phyloP scores from a whole-genome alignment of 129 eudicot species.

The Flaveria ramosissima region DNA sequence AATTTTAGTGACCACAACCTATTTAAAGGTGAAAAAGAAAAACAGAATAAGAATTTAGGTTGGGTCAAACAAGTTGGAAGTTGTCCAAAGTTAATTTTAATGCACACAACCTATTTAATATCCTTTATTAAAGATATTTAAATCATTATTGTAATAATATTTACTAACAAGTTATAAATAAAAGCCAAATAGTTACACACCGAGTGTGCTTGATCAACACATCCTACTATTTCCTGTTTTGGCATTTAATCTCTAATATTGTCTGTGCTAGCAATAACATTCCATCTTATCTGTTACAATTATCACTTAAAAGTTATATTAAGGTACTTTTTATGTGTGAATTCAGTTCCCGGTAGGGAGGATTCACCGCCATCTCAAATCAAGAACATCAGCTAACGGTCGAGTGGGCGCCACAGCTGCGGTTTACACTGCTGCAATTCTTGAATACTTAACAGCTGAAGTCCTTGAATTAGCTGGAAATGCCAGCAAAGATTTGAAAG shows the following conservation, averaged over 20 bases:
- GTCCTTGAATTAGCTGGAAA: slow-evolving; percentile 86
- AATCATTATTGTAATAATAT: not conserved
- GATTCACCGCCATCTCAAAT: slow-evolving; percentile 75
- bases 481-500: slow-evolving; percentile 86
- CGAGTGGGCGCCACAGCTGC: slow-evolving; percentile 92
- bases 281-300: not conserved
- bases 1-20: not conserved
- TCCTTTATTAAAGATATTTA: not conserved
- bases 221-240: not conserved
- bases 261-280: not conserved
- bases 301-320: not conserved
- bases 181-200: not conserved
- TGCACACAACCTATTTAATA: not conserved
- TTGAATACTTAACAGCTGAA: slow-evolving; percentile 81
- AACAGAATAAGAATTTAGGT: no score
- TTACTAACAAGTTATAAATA: no score
- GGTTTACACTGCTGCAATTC: slow-evolving; percentile 84
- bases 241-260: not conserved
- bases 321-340: not conserved
- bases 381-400: slow-evolving; percentile 73
- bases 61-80: not conserved
- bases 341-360: slow-evolving; percentile 80
- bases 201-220: not conserved
- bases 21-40: no score
- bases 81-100: not conserved